These are phyloP conservation scores for Petunia secreta DNA, from an alignment of 257 asterid genomes.

Conservation along the genomic window DNA sequence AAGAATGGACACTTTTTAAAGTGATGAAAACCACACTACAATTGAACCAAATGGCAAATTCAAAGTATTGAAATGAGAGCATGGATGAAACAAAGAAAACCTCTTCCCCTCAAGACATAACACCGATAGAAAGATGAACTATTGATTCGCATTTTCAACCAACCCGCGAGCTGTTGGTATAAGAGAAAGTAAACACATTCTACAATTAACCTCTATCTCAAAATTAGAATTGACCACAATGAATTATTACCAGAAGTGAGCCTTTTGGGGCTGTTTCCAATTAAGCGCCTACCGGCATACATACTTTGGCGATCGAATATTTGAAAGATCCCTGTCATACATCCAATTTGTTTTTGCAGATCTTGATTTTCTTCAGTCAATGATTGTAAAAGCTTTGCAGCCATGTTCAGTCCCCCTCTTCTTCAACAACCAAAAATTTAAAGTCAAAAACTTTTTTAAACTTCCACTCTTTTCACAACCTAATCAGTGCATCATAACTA, in stretches of 20 bases:
- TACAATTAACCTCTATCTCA: not conserved
- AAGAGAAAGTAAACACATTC: not conserved
- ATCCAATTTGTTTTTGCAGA: slow-evolving; percentile 87
- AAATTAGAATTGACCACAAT: not conserved
- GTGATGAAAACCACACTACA: not conserved
- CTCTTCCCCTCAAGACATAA: not conserved
- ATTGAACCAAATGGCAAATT: not conserved
- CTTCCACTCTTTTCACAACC: not conserved
- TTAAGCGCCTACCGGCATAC: slow-evolving; percentile 54
- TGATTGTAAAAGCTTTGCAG: slow-evolving; percentile 81
- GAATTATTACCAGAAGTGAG: slow-evolving; percentile 56
- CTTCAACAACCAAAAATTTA: slow-evolving; percentile 22
- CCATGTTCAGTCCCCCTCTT: slow-evolving; percentile 53
- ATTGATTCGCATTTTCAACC: not conserved
- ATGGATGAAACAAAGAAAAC: not conserved
- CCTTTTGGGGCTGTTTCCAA: slow-evolving; percentile 51
- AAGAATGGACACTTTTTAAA: not conserved
- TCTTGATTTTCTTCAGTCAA: slow-evolving; percentile 82
- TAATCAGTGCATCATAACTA: slow-evolving; percentile 11
- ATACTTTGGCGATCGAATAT: slow-evolving; percentile 74
- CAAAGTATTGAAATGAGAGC: not conserved
- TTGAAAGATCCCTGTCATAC: slow-evolving; percentile 90
- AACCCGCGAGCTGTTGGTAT: not conserved
- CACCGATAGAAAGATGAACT: not conserved
- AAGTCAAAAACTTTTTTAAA: not conserved